A percentile compares a stretch with the other conserved stretches of the same genome.
These are phyloP conservation scores for Colletotrichum camelliae DNA, from an alignment of 2,329 filamentous ascomycete genomes.

Conservation along the genomic window DNA sequence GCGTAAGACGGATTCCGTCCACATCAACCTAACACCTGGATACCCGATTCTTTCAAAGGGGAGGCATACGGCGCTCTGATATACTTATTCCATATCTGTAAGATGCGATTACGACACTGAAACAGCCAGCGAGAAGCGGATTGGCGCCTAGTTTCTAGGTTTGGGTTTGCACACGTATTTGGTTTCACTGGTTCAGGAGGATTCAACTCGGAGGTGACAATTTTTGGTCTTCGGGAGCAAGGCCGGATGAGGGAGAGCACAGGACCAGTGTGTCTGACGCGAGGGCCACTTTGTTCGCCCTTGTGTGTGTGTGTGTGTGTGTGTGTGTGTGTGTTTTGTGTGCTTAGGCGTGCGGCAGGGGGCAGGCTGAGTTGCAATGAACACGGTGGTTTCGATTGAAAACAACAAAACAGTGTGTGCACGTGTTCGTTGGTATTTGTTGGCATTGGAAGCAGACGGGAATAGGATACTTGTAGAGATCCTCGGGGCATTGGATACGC, in stretches of 20 bases:
- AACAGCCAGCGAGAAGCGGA: background rate
- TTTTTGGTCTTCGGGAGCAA: background rate
- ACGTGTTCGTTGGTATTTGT: background rate
- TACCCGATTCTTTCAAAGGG: constrained; percentile 18
- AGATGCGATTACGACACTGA: constrained; percentile 16
- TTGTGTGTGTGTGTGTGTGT: background rate
- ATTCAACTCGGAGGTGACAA: background rate
- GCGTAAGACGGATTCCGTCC: constrained; percentile 14
- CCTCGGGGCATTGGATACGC: background rate
- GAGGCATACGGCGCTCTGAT: constrained; percentile 13
- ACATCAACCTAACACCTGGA: constrained; percentile 14
- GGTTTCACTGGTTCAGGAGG: background rate
- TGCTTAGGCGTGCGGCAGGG: background rate
- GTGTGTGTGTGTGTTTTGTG: background rate
- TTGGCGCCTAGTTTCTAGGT: background rate
- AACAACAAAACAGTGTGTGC: background rate
- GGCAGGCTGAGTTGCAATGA: background rate
- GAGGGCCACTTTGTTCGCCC: background rate
- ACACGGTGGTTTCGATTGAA: background rate
- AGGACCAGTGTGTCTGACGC: background rate
- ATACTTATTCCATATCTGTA: constrained; percentile 17
- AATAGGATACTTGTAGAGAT: background rate
- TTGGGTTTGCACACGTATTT: background rate
- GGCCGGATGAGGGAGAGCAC: background rate
- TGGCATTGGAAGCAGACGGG: background rate